These are phyloP conservation scores for Coriaria nepalensis DNA, from an alignment of 306 rosid species.

Conservation along the genomic window DNA sequence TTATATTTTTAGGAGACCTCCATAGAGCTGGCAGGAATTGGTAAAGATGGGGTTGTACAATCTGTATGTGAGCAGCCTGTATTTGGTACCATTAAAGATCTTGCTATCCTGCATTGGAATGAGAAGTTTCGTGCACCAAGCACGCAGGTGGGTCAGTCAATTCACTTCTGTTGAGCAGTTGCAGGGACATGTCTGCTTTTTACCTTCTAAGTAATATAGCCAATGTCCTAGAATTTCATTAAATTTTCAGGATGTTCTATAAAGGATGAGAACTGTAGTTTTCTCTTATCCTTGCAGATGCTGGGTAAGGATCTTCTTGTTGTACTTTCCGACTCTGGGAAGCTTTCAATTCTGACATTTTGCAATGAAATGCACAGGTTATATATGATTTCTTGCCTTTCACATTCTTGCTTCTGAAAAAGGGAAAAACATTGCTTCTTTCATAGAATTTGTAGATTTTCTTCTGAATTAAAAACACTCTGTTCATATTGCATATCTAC, in stretches of 20 bases:
- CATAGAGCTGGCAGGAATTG: constrained; percentile 66
- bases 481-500: constrained; percentile 10
- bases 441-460: neutral
- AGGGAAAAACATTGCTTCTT: constrained; percentile 1
- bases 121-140: constrained; percentile 36
- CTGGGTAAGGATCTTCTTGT: constrained; percentile 70
- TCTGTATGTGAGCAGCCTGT: constrained; percentile 88
- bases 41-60: constrained; percentile 67
- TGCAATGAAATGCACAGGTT: constrained; percentile 96
- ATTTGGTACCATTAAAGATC: constrained; percentile 78
- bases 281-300: constrained; percentile 30
- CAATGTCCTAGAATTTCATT: neutral
- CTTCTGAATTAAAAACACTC: neutral
- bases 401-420: neutral
- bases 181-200: neutral
- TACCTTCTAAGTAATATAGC: neutral
- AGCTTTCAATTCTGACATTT: constrained; percentile 78
- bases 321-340: constrained; percentile 90
- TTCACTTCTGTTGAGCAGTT: neutral
- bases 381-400: constrained; percentile 5
- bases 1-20: constrained; percentile 63
- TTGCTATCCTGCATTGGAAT: constrained; percentile 76
- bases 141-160: constrained; percentile 36
- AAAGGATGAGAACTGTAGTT: constrained; percentile 8
- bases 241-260: constrained; percentile 3